Percentiles rank a stretch among this genome's conserved stretches.
Evolutionary conservation across 2,329 filamentous ascomycete species (phyloP).

Genomic region (Claviceps sp.): DNA sequence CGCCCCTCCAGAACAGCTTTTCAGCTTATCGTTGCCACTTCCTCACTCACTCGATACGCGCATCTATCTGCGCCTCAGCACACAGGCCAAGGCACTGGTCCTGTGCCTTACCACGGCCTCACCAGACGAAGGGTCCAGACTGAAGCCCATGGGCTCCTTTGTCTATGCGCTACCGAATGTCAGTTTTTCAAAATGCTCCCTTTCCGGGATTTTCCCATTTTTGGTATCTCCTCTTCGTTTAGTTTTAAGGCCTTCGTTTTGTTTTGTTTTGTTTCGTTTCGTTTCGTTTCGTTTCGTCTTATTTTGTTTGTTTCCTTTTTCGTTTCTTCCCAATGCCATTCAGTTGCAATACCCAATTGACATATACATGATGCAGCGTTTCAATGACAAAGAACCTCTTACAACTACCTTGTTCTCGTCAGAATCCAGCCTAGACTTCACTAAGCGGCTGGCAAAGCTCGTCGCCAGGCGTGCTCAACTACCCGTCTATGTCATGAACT

Average conservation of each 20-base stretch:
- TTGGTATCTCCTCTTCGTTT: background rate
- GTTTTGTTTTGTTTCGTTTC: background rate
- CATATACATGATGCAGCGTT: conserved; percentile 23
- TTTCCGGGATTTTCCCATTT: conserved; percentile 13
- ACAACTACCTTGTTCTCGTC: conserved; percentile 69
- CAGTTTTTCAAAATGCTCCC: conserved; percentile 23
- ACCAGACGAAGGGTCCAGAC: conserved; percentile 34
- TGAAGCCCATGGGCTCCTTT: conserved; percentile 65
- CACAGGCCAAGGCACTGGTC: conserved; percentile 42
- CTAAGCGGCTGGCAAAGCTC: conserved; percentile 70
- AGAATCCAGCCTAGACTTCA: conserved; percentile 71
- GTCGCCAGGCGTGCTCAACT: conserved; percentile 58
- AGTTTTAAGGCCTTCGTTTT: background rate
- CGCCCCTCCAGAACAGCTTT: background rate
- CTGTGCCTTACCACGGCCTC: conserved; percentile 48
- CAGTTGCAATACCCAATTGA: background rate
- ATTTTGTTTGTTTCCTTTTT: background rate
- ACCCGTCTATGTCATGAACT: conserved; percentile 85
- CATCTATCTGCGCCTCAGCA: conserved; percentile 46
- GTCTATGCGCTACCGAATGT: conserved; percentile 92
- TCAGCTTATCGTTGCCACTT: conserved; percentile 41
- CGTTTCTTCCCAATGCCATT: background rate
- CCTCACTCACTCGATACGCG: conserved; percentile 47
- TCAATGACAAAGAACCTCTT: conserved; percentile 47
- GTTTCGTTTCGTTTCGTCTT: background rate